These are phyloP conservation scores for Cucumis sativus DNA, from an alignment of 306 rosid species.

Conservation along the genomic window DNA sequence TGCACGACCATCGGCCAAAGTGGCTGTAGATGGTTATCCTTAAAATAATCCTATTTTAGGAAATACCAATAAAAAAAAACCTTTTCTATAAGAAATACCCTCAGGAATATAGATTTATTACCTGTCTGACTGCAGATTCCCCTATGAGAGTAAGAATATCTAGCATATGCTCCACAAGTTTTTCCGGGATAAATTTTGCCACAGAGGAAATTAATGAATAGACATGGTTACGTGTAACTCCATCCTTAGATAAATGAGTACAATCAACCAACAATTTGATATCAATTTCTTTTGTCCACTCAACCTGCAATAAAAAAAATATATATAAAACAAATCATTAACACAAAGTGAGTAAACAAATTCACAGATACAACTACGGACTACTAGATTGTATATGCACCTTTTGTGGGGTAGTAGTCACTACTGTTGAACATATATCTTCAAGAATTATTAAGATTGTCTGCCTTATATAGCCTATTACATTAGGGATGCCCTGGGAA, in stretches of 20 bases:
- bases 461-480: slow-evolving; percentile 51
- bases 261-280: slow-evolving; percentile 54
- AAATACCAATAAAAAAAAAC: too few species aligned
- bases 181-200: slow-evolving; percentile 49
- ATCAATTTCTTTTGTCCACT: slow-evolving; percentile 25
- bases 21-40: background rate
- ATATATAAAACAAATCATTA: background rate
- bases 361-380: background rate
- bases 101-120: slow-evolving; percentile 2
- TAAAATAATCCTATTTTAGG: background rate
- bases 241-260: slow-evolving; percentile 34
- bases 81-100: too few species aligned
- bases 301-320: slow-evolving; percentile 25
- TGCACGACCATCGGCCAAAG: background rate
- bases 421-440: slow-evolving; percentile 48
- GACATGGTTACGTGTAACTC: slow-evolving; percentile 59
- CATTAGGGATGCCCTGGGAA: slow-evolving; percentile 19
- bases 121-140: slow-evolving; percentile 73
- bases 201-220: slow-evolving; percentile 53
- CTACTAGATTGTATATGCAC: slow-evolving; percentile 17
- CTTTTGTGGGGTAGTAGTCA: slow-evolving; percentile 17
- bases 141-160: slow-evolving; percentile 62
- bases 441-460: slow-evolving; percentile 61
- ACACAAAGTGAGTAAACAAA: background rate
- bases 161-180: slow-evolving; percentile 42